phyloP scores from a whole-genome alignment of 495 filamentous ascomycete genomes.

The Penicilliopsis zonata region DNA sequence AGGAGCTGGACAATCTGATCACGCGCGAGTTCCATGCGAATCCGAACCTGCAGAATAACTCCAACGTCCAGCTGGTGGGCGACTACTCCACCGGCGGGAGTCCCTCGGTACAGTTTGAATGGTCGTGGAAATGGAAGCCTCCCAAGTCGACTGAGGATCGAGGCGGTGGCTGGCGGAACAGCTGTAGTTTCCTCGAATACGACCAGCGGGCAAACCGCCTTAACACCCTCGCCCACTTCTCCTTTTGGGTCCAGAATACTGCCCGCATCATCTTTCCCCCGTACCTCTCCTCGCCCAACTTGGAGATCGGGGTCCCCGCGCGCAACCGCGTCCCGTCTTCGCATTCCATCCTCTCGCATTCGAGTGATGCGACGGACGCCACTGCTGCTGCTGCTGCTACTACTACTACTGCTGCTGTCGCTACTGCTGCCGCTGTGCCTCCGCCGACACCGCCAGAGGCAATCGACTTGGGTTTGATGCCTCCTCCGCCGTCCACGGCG shows the following conservation, averaged over 20 bases:
- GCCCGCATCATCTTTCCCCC: constrained; percentile 21
- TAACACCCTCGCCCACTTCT: constrained; percentile 79
- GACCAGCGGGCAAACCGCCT: constrained; percentile 84
- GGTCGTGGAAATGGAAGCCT: constrained; percentile 94
- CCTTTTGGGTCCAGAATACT: constrained; percentile 83
- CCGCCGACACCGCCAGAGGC: constrained; percentile 50
- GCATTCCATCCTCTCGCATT: constrained; percentile 67
- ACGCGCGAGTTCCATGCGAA: constrained; percentile 94
- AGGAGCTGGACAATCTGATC: constrained; percentile 85
- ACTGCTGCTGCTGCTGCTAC: too few species aligned
- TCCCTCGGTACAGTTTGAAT: constrained; percentile 79
- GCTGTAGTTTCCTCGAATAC: constrained; percentile 94
- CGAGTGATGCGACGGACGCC: constrained; percentile 48
- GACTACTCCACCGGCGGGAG: constrained; percentile 74
- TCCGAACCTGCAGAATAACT: constrained; percentile 93
- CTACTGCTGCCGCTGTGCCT: constrained; percentile 39
- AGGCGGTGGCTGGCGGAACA: constrained; percentile 87
- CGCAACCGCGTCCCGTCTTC: constrained; percentile 71
- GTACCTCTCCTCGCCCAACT: constrained; percentile 48
- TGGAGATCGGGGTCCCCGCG: constrained; percentile 60
- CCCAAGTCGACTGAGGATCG: constrained; percentile 74
- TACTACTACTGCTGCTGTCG: constrained; percentile 39
- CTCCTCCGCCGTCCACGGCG: constrained; percentile 23
- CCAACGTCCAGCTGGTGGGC: constrained; percentile 86
- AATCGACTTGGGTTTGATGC: constrained; percentile 32